These are phyloP conservation scores for Ophiostoma tasmaniense DNA, from an alignment of 2,329 filamentous ascomycete species.

Conservation along the genomic window DNA sequence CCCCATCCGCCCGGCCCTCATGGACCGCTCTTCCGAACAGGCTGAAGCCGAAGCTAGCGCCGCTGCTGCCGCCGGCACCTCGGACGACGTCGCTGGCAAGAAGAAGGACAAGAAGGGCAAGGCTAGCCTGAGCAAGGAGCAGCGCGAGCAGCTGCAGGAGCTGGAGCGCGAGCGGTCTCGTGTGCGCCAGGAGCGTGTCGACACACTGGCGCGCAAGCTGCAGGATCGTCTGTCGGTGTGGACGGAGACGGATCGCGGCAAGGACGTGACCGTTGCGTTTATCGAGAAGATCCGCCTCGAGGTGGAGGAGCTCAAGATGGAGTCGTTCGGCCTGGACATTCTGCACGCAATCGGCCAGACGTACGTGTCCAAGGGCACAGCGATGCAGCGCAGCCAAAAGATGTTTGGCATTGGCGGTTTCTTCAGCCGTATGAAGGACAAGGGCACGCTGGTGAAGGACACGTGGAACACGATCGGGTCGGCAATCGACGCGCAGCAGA, in stretches of 20 bases:
- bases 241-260: conserved; percentile 91
- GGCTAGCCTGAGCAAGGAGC: conserved; percentile 76
- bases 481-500: conserved; percentile 93
- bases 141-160: conserved; percentile 81
- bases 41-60: conserved; percentile 62
- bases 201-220: conserved; percentile 75
- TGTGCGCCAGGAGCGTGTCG: conserved; percentile 78
- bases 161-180: conserved; percentile 79
- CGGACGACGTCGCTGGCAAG: conserved; percentile 51
- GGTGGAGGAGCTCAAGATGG: conserved; percentile 98
- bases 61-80: conserved; percentile 23
- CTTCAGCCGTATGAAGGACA: conserved; percentile 89
- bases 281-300: conserved; percentile 90
- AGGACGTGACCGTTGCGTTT: conserved; percentile 80
- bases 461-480: conserved; percentile 97
- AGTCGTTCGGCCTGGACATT: conserved; percentile 94
- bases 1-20: conserved; percentile 75
- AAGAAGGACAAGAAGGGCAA: conserved; percentile 59
- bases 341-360: conserved; percentile 88
- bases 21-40: conserved; percentile 74
- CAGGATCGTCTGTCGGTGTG: conserved; percentile 84
- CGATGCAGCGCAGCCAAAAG: conserved; percentile 88
- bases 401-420: conserved; percentile 94
- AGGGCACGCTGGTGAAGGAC: conserved; percentile 93
- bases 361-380: conserved; percentile 79